Conservation (phyloP, 805 yeast species). For the Lipomyces starkeyi region DNA sequence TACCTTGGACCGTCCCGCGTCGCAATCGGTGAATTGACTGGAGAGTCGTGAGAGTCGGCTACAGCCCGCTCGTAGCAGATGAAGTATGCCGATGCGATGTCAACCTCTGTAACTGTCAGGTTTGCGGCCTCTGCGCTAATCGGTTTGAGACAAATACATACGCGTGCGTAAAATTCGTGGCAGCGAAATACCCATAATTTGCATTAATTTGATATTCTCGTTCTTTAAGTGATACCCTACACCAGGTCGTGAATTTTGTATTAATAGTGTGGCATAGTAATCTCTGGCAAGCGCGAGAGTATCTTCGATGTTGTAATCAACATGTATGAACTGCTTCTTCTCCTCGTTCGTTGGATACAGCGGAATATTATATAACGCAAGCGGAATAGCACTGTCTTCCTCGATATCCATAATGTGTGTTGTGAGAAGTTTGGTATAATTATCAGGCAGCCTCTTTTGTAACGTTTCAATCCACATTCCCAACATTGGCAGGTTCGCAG, state of each 20-base stretch:
- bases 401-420: constrained; percentile 12
- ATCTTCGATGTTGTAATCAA: constrained; percentile 23
- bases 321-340: constrained; percentile 13
- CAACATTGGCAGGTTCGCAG: constrained; percentile 62
- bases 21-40: constrained; percentile 58
- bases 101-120: constrained; percentile 17
- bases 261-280: constrained; percentile 25
- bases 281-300: constrained; percentile 28
- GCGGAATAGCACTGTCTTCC: constrained; percentile 11
- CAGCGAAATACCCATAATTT: constrained; percentile 3
- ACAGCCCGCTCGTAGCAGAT: constrained; percentile 22
- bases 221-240: constrained; percentile 19
- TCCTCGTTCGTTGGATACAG: constrained; percentile 20
- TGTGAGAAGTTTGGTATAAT: constrained; percentile 15
- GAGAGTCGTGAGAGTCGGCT: neutral
- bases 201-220: constrained; percentile 26
- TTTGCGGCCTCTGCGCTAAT: neutral
- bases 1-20: constrained; percentile 55
- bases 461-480: constrained; percentile 35
- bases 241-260: constrained; percentile 16
- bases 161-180: constrained; percentile 31
- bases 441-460: constrained; percentile 38
- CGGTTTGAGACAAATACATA: neutral
- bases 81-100: constrained; percentile 31
- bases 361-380: constrained; percentile 16